These are phyloP conservation scores for Colletotrichum horii DNA, from an alignment of 2,329 filamentous ascomycete species.

Conservation along the genomic window DNA sequence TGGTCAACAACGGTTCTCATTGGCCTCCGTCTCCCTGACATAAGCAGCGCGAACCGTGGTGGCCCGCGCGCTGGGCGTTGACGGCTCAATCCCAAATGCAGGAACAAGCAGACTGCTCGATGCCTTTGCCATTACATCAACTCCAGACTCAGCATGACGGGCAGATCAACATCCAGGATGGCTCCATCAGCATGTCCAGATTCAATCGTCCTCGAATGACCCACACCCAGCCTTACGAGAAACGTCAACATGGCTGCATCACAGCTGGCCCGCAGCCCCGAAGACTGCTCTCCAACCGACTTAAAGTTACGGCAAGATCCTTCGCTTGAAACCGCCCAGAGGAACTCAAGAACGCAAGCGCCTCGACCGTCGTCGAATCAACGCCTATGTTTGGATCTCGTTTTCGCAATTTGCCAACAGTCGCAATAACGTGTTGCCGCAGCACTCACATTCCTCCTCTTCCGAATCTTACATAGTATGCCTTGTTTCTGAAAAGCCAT, in stretches of 20 bases:
- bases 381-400: neutral
- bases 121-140: neutral
- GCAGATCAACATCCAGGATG: neutral
- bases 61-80: neutral
- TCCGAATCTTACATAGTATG: neutral
- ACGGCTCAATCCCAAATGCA: neutral
- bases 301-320: neutral
- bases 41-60: neutral
- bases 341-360: conserved; percentile 7
- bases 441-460: neutral
- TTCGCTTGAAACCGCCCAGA: neutral
- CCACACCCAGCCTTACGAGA: neutral
- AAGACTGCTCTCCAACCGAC: neutral
- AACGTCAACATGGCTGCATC: neutral
- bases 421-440: neutral
- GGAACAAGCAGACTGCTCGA: neutral
- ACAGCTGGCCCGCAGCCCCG: neutral
- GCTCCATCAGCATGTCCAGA: neutral
- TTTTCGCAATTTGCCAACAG: neutral
- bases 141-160: neutral
- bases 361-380: neutral
- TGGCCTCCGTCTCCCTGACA: neutral
- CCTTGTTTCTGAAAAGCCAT: neutral
- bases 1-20: neutral
- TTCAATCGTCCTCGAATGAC: neutral